Conservation (phyloP, 2,329 filamentous ascomycete genomes). For the Pseudopithomyces maydicus region DNA sequence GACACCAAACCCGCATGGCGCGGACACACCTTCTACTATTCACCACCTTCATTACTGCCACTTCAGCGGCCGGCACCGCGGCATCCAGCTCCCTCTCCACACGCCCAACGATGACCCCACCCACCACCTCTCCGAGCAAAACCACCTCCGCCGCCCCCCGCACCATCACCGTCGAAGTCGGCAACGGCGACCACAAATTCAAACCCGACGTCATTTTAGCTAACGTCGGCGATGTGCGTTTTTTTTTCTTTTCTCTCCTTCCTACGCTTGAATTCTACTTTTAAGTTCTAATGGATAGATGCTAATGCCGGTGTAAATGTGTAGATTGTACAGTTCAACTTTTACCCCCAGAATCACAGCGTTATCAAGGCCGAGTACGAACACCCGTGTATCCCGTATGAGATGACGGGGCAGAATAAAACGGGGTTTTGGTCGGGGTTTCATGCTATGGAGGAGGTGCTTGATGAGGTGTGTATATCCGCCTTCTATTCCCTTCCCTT, state of each 20-base stretch:
- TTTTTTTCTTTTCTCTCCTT: too few species aligned
- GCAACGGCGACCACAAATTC: conserved; percentile 44
- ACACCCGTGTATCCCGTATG: conserved; percentile 49
- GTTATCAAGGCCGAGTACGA: conserved; percentile 48
- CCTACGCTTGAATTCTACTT: too few species aligned
- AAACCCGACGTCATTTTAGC: conserved; percentile 45
- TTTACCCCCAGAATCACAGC: conserved; percentile 50
- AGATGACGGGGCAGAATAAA: conserved; percentile 33
- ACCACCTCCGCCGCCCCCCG: conserved; percentile 21
- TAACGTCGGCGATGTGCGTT: conserved; percentile 43
- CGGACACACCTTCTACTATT: too few species aligned
- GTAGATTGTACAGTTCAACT: conserved; percentile 47
- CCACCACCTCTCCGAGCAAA: conserved; percentile 9
- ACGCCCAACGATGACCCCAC: too few species aligned
- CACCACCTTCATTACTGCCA: too few species aligned
- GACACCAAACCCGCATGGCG: too few species aligned
- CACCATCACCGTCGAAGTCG: conserved; percentile 44
- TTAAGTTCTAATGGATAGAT: too few species aligned
- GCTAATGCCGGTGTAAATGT: too few species aligned
- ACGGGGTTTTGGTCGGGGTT: conserved; percentile 39
- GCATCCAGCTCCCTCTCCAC: too few species aligned
- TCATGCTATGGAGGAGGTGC: conserved; percentile 28
- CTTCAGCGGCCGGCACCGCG: too few species aligned
- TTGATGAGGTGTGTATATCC: conserved; percentile 27
- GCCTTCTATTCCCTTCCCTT: too few species aligned